Base-by-base conservation (phyloP, 805 yeast genomes). In the Wickerhamomyces tratensis region DNA sequence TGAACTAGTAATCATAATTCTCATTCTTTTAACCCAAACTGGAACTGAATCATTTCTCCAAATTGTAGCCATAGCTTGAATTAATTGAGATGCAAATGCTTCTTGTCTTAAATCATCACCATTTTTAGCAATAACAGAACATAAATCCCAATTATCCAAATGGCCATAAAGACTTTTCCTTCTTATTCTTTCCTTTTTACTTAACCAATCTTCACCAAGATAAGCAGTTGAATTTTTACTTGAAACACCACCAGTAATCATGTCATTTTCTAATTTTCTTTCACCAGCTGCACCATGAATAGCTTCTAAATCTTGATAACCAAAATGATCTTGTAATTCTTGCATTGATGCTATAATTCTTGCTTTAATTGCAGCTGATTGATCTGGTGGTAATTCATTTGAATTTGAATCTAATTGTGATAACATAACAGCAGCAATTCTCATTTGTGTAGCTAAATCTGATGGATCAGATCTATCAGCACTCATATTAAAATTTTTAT, bases 51-150 rank as follows among this genome's bases (percentile, higher is more conserved):
- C 75, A 30, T 69, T 73, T 39, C 76, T 74, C 98, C 98, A 93
- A 37, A 87, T 78, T 40, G 77, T 77, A 1, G 95, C 79, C 64
- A 91, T 86, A 25, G 95, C 82, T 46, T 84, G 82, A 41, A 93
- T 91, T 37, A 93, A 61, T 59, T 93, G 98, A 48, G 96, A 88
- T 0, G 98, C 98, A 69, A 93, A 88, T 0, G 98, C 96, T 61
- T 93, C 98, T 59, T 93, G 98, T 25, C 96, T 84, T 41, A 93
- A 62, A 63, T 93, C 98, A 54, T 85, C 91, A 33, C 98, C 98
- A 30, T 95, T 91, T 57, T 93, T 93, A 11, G 94, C 96, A 57
- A 93, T 93, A 3, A 91, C 96, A 1, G 97, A 89, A 50, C 91
- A 87, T 35, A 93, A 61, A 48, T 93, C 97, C 98, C 98, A 93